Conservation (phyloP, 805 yeast species). For the Teunomyces gatunensis region DNA sequence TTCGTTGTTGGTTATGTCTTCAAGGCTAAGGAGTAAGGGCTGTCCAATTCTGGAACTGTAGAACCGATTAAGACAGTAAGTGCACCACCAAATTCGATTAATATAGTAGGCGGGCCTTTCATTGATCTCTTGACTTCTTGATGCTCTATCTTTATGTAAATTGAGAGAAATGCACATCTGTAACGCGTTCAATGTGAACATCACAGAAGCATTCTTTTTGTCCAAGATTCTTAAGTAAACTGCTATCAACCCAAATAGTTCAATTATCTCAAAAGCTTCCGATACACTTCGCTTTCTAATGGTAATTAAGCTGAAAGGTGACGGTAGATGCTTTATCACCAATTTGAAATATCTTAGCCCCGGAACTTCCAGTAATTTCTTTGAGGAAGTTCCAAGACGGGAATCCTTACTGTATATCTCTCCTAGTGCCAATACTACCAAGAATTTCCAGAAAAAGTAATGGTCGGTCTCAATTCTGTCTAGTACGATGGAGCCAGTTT, state of each 20-base stretch:
- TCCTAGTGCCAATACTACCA: slow-evolving; percentile 23
- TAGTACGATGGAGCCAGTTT: slow-evolving; percentile 6
- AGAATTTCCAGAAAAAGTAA: slow-evolving; percentile 18
- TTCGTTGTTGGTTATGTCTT: slow-evolving; percentile 16
- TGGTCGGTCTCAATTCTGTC: slow-evolving; percentile 2
- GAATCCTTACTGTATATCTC: slow-evolving; percentile 16
- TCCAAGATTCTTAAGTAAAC: slow-evolving; percentile 23
- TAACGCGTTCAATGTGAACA: slow-evolving; percentile 22
- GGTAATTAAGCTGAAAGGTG: slow-evolving; percentile 14
- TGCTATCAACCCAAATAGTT: slow-evolving; percentile 21
- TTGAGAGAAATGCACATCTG: slow-evolving; percentile 27
- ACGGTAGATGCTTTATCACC: slow-evolving; percentile 19
- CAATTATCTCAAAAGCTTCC: slow-evolving; percentile 20
- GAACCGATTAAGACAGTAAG: slow-evolving; percentile 26
- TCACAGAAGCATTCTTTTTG: slow-evolving; percentile 25
- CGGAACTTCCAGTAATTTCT: slow-evolving; percentile 11
- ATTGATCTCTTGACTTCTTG: slow-evolving; percentile 8
- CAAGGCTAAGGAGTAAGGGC: slow-evolving; percentile 18
- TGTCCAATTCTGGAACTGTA: slow-evolving; percentile 23
- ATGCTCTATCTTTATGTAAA: slow-evolving; percentile 17
- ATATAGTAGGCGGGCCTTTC: slow-evolving; percentile 4
- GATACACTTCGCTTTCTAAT: slow-evolving; percentile 10
- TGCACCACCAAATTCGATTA: slow-evolving; percentile 23
- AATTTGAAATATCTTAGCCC: slow-evolving; percentile 21
- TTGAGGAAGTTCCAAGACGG: slow-evolving; percentile 5